Base-by-base conservation (phyloP, 768 basidiomycete species). In the Amanita subjunquillea region DNA sequence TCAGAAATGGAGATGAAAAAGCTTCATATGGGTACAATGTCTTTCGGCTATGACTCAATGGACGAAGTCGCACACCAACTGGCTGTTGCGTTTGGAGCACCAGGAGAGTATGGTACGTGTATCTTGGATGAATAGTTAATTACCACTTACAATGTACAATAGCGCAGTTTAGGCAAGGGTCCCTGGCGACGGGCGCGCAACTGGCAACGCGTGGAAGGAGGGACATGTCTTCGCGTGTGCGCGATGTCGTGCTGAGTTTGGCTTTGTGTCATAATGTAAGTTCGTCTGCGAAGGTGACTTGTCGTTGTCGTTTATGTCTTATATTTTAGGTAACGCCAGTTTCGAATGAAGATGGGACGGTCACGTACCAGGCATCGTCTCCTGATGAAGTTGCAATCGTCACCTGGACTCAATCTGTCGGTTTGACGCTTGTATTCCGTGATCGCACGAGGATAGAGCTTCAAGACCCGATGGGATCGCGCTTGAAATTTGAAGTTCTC, bases 1-100 rank as follows among this genome's bases (percentile, higher is more conserved):
- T 42, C 65, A 97, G 95, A 97, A 65, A 99, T 99, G 96, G 95
- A 98, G 68, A 89, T 98, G 87, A 93, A 87, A 74, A 99, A 96
- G 65, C 72, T 99, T 27, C 96, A 98, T 62, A 91, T 98, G 87
- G 96, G 96, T 4, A 99, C 96, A 1, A 91, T 97, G 79, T 94
- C 91, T 0, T 99, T 94, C 62, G 94, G 91, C 1, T 85, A 74
- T 57, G 96, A 99, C 60, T 86, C 96, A n/a, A 98, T 99, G 95
- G 96, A 99, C 60, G 96, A 99, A 63, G 91, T 98, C 22, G 80
- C 85, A 1, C 90, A 91, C 70, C 91, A 98, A 59, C 74, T 99
- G n/a, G 80, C 83, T 12, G 72, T 83, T 47, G 86, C 94, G 0
- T 91, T 96, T 60, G 89, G 87, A 7, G 75, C 71, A n/a, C 69